Percentiles rank a stretch among this genome's conserved stretches.
Conservation (phyloP, 75 land plant genomes). For the Pseudotsuga menziesii region DNA sequence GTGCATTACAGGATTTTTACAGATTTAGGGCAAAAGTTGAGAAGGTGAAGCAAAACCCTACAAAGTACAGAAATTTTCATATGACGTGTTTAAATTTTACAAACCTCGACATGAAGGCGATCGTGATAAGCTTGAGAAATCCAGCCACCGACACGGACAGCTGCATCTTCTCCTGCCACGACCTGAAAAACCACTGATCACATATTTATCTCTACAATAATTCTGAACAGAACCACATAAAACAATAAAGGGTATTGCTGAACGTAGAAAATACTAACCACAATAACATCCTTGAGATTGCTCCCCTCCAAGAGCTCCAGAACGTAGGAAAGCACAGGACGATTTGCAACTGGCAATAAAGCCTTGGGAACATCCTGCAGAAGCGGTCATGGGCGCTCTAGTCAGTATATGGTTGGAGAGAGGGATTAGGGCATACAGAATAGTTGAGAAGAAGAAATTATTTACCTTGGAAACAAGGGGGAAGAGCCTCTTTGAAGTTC, state of each 20-base stretch:
- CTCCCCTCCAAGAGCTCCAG: constrained; percentile 82
- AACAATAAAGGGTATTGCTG: neutral
- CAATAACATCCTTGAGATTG: constrained; percentile 79
- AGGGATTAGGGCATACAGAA: neutral
- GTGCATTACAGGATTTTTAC: too few relatives aligned
- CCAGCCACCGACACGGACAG: constrained; percentile 67
- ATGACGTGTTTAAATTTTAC: neutral
- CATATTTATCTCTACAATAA: neutral
- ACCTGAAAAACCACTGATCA: constrained; percentile 34
- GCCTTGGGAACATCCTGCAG: constrained; percentile 90
- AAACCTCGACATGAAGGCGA: constrained; percentile 89
- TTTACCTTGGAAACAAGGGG: constrained; percentile 90
- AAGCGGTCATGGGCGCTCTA: neutral
- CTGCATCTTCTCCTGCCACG: constrained; percentile 81
- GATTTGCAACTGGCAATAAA: constrained; percentile 83
- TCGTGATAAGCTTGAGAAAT: constrained; percentile 77
- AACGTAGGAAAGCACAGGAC: constrained; percentile 85
- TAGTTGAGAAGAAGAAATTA: neutral
- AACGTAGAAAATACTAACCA: constrained; percentile 37
- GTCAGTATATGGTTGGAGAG: neutral
- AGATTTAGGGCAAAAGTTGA: too few relatives aligned
- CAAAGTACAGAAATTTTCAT: too few relatives aligned
- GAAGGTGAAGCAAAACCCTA: too few relatives aligned
- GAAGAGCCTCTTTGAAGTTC: constrained; percentile 62
- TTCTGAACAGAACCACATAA: neutral